phyloP scores from a whole-genome alignment of 768 basidiomycete genomes.

The Hypsizygus marmoreus region DNA sequence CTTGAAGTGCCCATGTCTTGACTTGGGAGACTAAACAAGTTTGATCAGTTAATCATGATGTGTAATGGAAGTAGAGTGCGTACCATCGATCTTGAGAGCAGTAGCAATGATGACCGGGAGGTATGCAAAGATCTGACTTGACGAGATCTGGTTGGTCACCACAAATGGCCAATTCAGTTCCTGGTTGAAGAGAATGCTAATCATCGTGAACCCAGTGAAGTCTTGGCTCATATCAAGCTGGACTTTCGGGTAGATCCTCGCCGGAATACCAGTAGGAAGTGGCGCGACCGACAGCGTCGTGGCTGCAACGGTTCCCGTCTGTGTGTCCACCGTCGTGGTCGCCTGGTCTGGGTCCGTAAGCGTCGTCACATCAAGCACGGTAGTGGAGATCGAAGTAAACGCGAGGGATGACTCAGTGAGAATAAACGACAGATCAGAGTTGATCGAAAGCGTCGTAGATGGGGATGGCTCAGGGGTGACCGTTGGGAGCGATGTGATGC shows the following conservation, averaged over 20 bases:
- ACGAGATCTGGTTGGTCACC: constrained; percentile 52
- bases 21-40: constrained; percentile 32
- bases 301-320: constrained; percentile 19
- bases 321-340: constrained; percentile 32
- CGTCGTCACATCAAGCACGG: constrained; percentile 21
- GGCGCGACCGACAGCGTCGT: constrained; percentile 31
- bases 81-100: constrained; percentile 34
- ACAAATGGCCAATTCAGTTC: constrained; percentile 73
- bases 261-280: constrained; percentile 64
- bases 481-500: not conserved
- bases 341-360: constrained; percentile 47
- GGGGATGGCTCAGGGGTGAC: constrained; percentile 8
- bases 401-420: constrained; percentile 45
- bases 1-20: constrained; percentile 60
- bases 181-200: constrained; percentile 66
- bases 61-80: constrained; percentile 14
- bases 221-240: constrained; percentile 25
- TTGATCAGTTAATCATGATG: not conserved
- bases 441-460: constrained; percentile 29
- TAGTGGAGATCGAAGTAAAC: constrained; percentile 33
- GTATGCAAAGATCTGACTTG: constrained; percentile 78
- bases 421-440: constrained; percentile 45
- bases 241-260: constrained; percentile 52
- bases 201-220: constrained; percentile 44
- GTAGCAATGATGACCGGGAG: constrained; percentile 48